Evolutionary conservation across 495 filamentous ascomycete species (phyloP), one percentile per base, ranked within the genome.

Genomic region (Penicillium argentinense): DNA sequence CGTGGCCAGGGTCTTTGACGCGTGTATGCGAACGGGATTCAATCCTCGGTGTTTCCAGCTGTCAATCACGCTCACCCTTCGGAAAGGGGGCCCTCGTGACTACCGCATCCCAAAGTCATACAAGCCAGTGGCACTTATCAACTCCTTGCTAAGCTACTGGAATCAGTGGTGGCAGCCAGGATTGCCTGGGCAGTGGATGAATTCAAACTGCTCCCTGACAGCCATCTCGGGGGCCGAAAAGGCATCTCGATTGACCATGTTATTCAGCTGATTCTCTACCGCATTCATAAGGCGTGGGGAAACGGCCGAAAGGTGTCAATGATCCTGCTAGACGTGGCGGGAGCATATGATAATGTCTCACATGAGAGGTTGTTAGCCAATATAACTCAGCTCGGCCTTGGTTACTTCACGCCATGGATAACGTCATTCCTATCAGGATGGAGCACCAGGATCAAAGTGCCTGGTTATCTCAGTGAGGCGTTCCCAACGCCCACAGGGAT

Each of bases 321-420:
- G 18, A 25, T 68, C 0, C 38, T 52, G 6, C 47, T 68, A 0
- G 60, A 66, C 17, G 39, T 64, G 0, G 29, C 60, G 1, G 60
- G 63, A 1, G 67, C 64, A 0, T 72, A 64, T 25, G 53, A 72
- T 27, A 60, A 60, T 21, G 59, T 68, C 5, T 56, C 48, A 0
- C 49, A 57, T 26, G 18, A 16, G 9, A 17, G 57, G 5, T 48
- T 69, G 1, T 34, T 67, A 0, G 32, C 63, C 12, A 66, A 61
- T 39, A 32, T 70, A 4, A 21, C 16, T 5, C 55, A 51, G 25
- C 47, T 30, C 0, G 11, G 37, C 0, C 41, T 50, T 1, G 37
- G 46, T 2, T 8, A 30, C 1, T 13, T 55, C 5, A 22, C 17
- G 0, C 42, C 41, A 3, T 45, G 27, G 53, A 36, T 48, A 0